Evolutionary conservation across 2,329 filamentous ascomycete genomes (phyloP), one percentile per base, ranked within the genome.

Genomic region (Cladophialophora immunda): DNA sequence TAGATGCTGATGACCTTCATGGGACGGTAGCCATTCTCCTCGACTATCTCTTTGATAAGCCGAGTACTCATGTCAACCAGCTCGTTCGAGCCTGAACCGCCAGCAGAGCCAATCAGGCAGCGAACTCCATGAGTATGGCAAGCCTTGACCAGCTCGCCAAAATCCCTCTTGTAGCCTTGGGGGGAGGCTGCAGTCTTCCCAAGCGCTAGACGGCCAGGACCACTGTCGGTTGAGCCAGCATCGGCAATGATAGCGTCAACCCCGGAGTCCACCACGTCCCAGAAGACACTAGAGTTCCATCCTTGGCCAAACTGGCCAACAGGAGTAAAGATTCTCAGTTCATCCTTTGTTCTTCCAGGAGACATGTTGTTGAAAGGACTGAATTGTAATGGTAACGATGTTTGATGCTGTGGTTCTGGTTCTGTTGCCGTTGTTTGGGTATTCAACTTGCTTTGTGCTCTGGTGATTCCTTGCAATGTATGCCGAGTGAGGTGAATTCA

Each of bases 41-140:
- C 64, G 7, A 74, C 68, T 52, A 80, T 76, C 17, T 78, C 76
- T 4, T 73, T 59, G 1, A 84, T 76, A 3, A 84, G 79, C 2
- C 79, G 71, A 0, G 76, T 50, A 47, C 82, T 78, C n/a, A 76
- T 73, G 30, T 73, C 63, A 0, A 84, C 80, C 60, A 83, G 80
- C 0, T 75, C 75, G 47, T 83, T 78, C 1, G 76, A 78, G 0
- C 83, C 84, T 67, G 82, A 81, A 0, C 83, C 83, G 0, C 83
- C 83, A 1, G 78, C 81, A 2, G 82, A 84, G 4, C 77, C 74
- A 58, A 83, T 79, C 1, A 84, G 73, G 1, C 83, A 60, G 0
- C 79, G 79, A 0, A 82, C 76, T 1, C 70, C 73, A 62, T 77
- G 79, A 0, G 67, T 68, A 19, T 78, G 73, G 0, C 76, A 75